Conservation (phyloP, 345 rosid genomes). For the Eutrema heterophyllum region DNA sequence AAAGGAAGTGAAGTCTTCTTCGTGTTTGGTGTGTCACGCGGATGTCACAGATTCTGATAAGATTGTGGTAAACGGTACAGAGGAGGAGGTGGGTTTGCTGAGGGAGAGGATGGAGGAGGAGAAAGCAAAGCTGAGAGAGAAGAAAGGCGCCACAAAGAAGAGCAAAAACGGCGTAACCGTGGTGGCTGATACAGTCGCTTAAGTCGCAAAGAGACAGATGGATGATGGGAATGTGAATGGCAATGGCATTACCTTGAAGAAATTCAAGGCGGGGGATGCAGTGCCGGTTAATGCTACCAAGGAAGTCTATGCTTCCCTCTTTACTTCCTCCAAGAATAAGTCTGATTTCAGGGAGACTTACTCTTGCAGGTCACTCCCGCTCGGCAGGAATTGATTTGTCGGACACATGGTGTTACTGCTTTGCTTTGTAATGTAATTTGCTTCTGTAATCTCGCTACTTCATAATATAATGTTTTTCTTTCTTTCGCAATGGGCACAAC, state of each 20-base stretch:
- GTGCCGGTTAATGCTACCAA: conserved; percentile 79
- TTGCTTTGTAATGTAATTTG: not conserved
- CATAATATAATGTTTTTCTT: not conserved
- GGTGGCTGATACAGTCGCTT: too few relatives aligned
- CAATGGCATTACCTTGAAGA: conserved; percentile 44
- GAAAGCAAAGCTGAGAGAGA: too few relatives aligned
- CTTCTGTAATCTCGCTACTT: not conserved
- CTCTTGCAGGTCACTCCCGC: conserved; percentile 77
- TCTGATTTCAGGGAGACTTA: conserved; percentile 69
- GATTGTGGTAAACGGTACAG: too few relatives aligned
- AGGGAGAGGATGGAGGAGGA: too few relatives aligned
- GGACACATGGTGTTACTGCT: not conserved
- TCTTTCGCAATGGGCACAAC: not conserved
- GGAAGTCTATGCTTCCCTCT: conserved; percentile 85
- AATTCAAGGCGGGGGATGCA: conserved; percentile 55
- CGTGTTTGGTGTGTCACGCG: too few relatives aligned
- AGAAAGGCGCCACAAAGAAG: too few relatives aligned
- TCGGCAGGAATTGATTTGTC: conserved; percentile 65
- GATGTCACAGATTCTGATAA: too few relatives aligned
- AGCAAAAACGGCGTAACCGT: too few relatives aligned
- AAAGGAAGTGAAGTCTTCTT: too few relatives aligned
- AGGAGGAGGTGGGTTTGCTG: too few relatives aligned
- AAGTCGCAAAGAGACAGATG: conserved; percentile 42
- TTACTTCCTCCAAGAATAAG: conserved; percentile 80
- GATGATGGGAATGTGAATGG: conserved; percentile 45